Evolutionary conservation across 164 flowering plant genomes (phyloP).

Genomic region (Aristolochia californica): DNA sequence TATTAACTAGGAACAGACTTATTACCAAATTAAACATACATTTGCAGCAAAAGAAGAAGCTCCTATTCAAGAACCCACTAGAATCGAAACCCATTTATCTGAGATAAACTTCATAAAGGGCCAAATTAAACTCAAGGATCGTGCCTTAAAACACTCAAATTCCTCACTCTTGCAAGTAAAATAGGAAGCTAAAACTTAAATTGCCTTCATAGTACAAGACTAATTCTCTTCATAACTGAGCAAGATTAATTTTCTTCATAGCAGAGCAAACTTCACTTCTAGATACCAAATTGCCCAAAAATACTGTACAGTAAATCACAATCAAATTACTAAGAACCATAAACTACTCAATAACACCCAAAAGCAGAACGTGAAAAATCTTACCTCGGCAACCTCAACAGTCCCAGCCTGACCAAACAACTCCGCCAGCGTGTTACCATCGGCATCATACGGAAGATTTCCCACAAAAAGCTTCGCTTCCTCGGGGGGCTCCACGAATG

Average conservation of each 20-base stretch:
- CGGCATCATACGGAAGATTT: slow-evolving; percentile 78
- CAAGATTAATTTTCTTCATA: background rate
- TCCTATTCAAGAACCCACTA: background rate
- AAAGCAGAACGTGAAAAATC: background rate
- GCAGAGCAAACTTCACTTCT: background rate
- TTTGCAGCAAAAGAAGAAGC: background rate
- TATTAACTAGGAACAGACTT: background rate
- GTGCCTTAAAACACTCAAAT: too few species aligned
- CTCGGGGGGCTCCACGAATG: slow-evolving; percentile 43
- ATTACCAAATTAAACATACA: background rate
- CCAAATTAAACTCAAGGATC: too few species aligned
- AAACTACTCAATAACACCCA: background rate
- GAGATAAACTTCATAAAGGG: background rate
- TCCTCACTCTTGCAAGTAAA: too few species aligned
- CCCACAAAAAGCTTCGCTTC: slow-evolving; percentile 87
- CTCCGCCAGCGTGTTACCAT: slow-evolving; percentile 57
- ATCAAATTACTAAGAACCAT: background rate
- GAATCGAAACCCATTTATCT: background rate
- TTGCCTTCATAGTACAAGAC: too few species aligned
- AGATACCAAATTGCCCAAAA: background rate
- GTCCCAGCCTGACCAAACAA: slow-evolving; percentile 69
- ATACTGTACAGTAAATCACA: background rate
- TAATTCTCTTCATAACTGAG: background rate
- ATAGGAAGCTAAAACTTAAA: too few species aligned
- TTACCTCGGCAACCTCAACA: slow-evolving; percentile 78